Base-by-base conservation (phyloP, 2,329 filamentous ascomycete genomes). In the Aulographum hederae region DNA sequence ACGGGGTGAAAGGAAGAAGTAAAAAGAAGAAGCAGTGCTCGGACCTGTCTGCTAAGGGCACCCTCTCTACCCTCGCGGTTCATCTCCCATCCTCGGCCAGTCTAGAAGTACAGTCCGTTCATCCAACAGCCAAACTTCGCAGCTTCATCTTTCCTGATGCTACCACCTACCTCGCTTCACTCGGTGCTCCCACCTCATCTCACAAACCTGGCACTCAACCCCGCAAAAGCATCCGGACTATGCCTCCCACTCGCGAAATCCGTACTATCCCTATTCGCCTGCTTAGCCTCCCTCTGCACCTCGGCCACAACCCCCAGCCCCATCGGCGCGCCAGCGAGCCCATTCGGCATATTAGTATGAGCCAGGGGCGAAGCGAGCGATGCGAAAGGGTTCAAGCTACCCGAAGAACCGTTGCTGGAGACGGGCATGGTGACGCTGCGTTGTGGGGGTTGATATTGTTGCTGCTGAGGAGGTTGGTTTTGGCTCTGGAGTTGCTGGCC, bases 151-250 rank as follows among this genome's bases (percentile, higher is more conserved):
- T n/a, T n/a, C n/a, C n/a, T n/a, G n/a, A n/a, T n/a, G n/a, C n/a
- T n/a, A n/a, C n/a, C n/a, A n/a, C n/a, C n/a, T n/a, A n/a, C n/a
- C n/a, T n/a, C n/a, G n/a, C n/a, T n/a, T n/a, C n/a, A n/a, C n/a
- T n/a, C n/a, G n/a, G n/a, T n/a, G n/a, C n/a, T n/a, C n/a, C n/a
- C n/a, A n/a, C n/a, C n/a, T 25, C 21, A 25, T n/a, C 21, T 8
- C 8, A 25, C 21, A n/a, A 45, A 61, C 35, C 54, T 52, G 28
- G 76, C 70, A 44, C 76, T 81, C 39, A 85, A 57, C 31, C 74
- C 78, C 2, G 78, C 71, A 61, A 84, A 85, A 11, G 78, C 78
- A 51, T 85, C 78, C 3, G 78, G 78, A 43, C 77, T 82, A 46
- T 84, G 78, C 26, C 78, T 60, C 6, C 78, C 78, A 42, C 43